phyloP scores from a whole-genome alignment of 2,329 filamentous ascomycete species.

The Esteya vermicola region DNA sequence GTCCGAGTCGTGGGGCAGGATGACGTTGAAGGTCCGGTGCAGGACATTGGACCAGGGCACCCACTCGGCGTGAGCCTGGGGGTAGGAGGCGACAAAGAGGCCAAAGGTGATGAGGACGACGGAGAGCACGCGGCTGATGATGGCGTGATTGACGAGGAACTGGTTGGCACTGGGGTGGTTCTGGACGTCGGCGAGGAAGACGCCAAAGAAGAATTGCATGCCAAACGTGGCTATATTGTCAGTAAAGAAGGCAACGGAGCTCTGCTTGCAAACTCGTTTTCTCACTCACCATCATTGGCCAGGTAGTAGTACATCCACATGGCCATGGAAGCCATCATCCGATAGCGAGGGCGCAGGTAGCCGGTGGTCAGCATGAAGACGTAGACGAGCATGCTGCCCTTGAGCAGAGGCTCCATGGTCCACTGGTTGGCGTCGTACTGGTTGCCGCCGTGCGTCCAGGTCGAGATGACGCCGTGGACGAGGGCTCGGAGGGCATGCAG shows the following conservation, averaged over 20 bases:
- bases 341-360: slow-evolving; percentile 31
- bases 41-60: slow-evolving; percentile 37
- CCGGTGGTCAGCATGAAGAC: slow-evolving; percentile 35
- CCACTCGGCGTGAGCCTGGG: slow-evolving; percentile 38
- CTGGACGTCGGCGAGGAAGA: slow-evolving; percentile 46
- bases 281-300: slow-evolving; percentile 16
- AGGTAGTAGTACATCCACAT: slow-evolving; percentile 37
- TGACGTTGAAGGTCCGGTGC: slow-evolving; percentile 23
- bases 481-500: slow-evolving; percentile 27
- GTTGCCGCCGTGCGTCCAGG: slow-evolving; percentile 36
- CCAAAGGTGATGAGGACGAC: slow-evolving; percentile 34
- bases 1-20: slow-evolving; percentile 32
- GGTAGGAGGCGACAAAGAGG: slow-evolving; percentile 44
- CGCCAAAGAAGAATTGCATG: slow-evolving; percentile 47
- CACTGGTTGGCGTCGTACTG: slow-evolving; percentile 44
- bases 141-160: slow-evolving; percentile 29
- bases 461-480: slow-evolving; percentile 28
- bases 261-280: not conserved
- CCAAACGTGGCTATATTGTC: slow-evolving; percentile 30
- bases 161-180: slow-evolving; percentile 33
- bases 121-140: slow-evolving; percentile 27
- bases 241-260: slow-evolving; percentile 5
- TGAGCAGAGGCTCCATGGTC: slow-evolving; percentile 40
- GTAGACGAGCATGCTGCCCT: slow-evolving; percentile 40
- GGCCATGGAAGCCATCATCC: slow-evolving; percentile 29